phyloP scores from a whole-genome alignment of 495 filamentous ascomycete genomes.

The Parachaetomium inaequale region DNA sequence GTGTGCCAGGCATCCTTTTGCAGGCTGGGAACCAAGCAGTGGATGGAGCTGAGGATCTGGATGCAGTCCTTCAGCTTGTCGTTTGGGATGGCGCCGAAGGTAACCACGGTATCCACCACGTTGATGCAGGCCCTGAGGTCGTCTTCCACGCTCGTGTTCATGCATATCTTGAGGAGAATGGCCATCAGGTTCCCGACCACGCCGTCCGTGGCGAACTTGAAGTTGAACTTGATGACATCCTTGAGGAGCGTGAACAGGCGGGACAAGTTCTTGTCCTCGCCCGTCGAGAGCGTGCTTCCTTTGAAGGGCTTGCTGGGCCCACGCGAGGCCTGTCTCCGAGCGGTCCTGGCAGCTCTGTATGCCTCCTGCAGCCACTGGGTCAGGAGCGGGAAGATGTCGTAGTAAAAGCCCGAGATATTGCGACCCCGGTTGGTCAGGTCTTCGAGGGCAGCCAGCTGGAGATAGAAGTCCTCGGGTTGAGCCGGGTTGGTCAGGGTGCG shows the following conservation, averaged over 20 bases:
- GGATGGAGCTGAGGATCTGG: slow-evolving; percentile 76
- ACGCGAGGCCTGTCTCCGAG: slow-evolving; percentile 44
- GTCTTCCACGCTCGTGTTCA: slow-evolving; percentile 63
- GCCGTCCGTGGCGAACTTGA: slow-evolving; percentile 64
- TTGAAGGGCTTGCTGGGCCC: slow-evolving; percentile 34
- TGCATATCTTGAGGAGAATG: slow-evolving; percentile 67
- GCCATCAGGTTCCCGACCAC: slow-evolving; percentile 65
- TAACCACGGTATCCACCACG: slow-evolving; percentile 75
- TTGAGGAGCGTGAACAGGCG: slow-evolving; percentile 69
- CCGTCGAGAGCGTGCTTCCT: slow-evolving; percentile 47
- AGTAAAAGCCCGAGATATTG: slow-evolving; percentile 62
- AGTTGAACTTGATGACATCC: slow-evolving; percentile 82
- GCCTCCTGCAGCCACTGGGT: slow-evolving; percentile 53
- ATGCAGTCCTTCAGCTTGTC: slow-evolving; percentile 64
- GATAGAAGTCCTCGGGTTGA: slow-evolving; percentile 56
- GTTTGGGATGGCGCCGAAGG: slow-evolving; percentile 71
- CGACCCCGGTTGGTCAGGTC: slow-evolving; percentile 61
- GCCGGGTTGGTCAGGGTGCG: slow-evolving; percentile 51
- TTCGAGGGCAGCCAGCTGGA: slow-evolving; percentile 59
- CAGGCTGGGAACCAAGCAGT: slow-evolving; percentile 66
- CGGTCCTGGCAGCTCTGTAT: slow-evolving; percentile 52
- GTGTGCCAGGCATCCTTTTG: slow-evolving; percentile 71
- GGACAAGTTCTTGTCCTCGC: slow-evolving; percentile 65
- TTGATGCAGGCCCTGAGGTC: slow-evolving; percentile 74
- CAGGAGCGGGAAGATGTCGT: slow-evolving; percentile 56